A percentile compares a stretch with the other conserved stretches of the same genome.
Conservation (phyloP, 805 yeast genomes). For the Clavispora carvajalis region DNA sequence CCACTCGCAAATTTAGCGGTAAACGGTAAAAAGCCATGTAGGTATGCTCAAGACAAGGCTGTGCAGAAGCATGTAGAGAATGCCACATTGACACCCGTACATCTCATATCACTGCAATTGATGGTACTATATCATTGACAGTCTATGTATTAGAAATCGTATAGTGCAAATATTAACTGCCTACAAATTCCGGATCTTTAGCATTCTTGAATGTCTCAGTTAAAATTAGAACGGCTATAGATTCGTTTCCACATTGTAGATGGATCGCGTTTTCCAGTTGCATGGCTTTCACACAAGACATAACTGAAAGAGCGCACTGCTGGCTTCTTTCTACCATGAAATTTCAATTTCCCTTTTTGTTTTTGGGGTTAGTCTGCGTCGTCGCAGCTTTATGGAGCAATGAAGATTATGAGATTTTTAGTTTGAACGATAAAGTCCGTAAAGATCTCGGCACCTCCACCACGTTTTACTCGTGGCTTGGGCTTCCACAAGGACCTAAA, state of each 20-base stretch:
- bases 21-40: slow-evolving; percentile 35
- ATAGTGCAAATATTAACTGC: no score
- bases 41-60: neutral
- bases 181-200: no score
- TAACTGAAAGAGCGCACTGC: neutral
- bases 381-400: slow-evolving; percentile 47
- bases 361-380: slow-evolving; percentile 15
- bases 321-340: slow-evolving; percentile 5
- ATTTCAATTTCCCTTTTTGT: slow-evolving; percentile 10
- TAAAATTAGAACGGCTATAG: no score
- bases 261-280: no score
- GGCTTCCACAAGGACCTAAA: slow-evolving; percentile 41
- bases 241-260: no score
- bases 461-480: slow-evolving; percentile 67
- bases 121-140: no score
- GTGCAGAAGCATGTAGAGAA: neutral
- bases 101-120: neutral
- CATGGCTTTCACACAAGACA: neutral
- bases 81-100: neutral
- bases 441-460: slow-evolving; percentile 56
- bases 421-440: slow-evolving; percentile 57
- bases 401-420: slow-evolving; percentile 78
- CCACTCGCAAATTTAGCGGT: slow-evolving; percentile 24
- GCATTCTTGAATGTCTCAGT: no score
- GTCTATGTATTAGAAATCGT: no score